Evolutionary conservation across 2,329 filamentous ascomycete species (phyloP).

Genomic region (Fusarium secorum): DNA sequence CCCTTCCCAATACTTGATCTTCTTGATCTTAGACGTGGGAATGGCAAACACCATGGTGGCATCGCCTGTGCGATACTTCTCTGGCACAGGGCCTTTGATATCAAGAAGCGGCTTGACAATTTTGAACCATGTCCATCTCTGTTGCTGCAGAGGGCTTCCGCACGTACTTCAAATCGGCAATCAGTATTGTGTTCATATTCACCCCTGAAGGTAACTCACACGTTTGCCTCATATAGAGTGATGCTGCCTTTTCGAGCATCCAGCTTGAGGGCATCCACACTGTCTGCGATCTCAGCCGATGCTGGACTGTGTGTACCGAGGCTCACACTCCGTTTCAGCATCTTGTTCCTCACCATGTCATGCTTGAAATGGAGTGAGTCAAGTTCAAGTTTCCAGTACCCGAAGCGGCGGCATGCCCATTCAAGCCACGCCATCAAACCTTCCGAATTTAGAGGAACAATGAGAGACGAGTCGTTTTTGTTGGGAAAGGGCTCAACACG

Average conservation of each 20-base stretch:
- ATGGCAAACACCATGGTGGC: conserved; percentile 33
- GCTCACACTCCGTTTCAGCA: neutral
- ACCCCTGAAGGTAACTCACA: conserved; percentile 17
- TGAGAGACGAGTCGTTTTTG: neutral
- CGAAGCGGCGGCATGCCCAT: conserved; percentile 24
- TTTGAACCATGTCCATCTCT: conserved; percentile 39
- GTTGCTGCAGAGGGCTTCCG: neutral
- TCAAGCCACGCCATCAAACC: conserved; percentile 26
- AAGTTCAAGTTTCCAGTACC: conserved; percentile 36
- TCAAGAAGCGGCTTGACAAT: conserved; percentile 33
- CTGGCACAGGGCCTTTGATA: neutral
- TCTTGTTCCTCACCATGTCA: neutral
- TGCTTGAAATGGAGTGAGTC: conserved; percentile 33
- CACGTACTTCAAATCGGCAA: neutral
- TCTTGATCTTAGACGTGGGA: conserved; percentile 26
- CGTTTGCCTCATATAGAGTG: conserved; percentile 30
- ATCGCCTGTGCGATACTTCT: conserved; percentile 4
- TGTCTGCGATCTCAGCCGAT: neutral
- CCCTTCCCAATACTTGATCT: too few relatives aligned
- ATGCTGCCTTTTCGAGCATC: conserved; percentile 24
- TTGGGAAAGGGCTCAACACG: neutral
- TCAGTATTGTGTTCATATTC: neutral
- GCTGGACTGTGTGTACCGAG: neutral
- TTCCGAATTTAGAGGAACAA: neutral
- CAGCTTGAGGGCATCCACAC: conserved; percentile 1